Conservation (phyloP, 2,329 filamentous ascomycete genomes). For the Aspergillus oerlinghausenensis region DNA sequence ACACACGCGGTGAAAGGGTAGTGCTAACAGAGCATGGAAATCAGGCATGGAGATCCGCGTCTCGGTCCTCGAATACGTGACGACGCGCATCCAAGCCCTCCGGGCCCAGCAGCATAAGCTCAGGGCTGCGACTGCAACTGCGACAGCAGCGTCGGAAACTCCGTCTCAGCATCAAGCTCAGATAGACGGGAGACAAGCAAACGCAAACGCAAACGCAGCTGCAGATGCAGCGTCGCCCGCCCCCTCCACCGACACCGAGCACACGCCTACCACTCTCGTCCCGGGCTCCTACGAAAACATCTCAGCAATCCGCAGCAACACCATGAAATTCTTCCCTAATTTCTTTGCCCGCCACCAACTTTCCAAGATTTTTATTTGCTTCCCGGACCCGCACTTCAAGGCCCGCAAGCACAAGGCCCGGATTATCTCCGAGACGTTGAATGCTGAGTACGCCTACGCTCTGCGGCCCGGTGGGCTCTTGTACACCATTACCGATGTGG, state of each 20-base stretch:
- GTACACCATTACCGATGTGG: slow-evolving; percentile 96
- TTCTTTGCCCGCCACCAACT: slow-evolving; percentile 83
- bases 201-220: background rate
- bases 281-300: slow-evolving; percentile 71
- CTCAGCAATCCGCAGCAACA: slow-evolving; percentile 83
- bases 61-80: slow-evolving; percentile 85
- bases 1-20: background rate
- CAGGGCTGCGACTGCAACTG: slow-evolving; percentile 8
- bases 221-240: slow-evolving; percentile 1
- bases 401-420: slow-evolving; percentile 93
- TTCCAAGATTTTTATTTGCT: slow-evolving; percentile 92
- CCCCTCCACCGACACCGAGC: background rate
- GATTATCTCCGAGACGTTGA: slow-evolving; percentile 83
- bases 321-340: slow-evolving; percentile 99
- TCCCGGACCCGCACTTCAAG: slow-evolving; percentile 98
- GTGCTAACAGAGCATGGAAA: slow-evolving; percentile 1
- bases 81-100: slow-evolving; percentile 78
- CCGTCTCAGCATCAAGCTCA: slow-evolving; percentile 1
- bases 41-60: slow-evolving; percentile 85
- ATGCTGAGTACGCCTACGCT: slow-evolving; percentile 89
- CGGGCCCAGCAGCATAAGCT: slow-evolving; percentile 45
- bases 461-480: slow-evolving; percentile 77
- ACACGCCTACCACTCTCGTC: slow-evolving; percentile 13
- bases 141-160: slow-evolving; percentile 4
- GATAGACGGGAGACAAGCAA: background rate